phyloP scores from a whole-genome alignment of 1,284 basidiomycete species.

The Entoloma clypeatum region DNA sequence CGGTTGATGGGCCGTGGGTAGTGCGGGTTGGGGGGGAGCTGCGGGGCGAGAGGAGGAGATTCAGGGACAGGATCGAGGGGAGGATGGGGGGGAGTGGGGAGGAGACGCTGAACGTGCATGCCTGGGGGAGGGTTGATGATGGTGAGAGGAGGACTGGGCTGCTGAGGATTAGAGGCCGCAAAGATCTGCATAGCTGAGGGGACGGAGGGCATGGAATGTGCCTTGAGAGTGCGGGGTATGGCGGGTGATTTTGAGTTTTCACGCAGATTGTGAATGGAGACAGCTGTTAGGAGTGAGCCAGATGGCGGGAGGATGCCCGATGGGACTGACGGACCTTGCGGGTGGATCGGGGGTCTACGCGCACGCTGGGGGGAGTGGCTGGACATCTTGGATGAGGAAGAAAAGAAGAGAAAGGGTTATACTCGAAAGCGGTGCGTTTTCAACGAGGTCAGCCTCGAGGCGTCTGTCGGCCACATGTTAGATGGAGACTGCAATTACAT shows the following conservation, averaged over 20 bases:
- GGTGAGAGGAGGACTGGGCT: conserved; percentile 37
- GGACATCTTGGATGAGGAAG: conserved; percentile 42
- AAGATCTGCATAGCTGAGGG: conserved; percentile 52
- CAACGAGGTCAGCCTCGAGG: conserved; percentile 48
- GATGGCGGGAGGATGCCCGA: no score
- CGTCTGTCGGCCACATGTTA: conserved; percentile 49
- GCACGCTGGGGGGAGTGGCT: conserved; percentile 59
- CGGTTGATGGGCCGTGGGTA: conserved; percentile 60
- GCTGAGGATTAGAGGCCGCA: conserved; percentile 29
- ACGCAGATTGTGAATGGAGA: conserved; percentile 46
- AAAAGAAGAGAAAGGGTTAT: conserved; percentile 25
- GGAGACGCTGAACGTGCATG: conserved; percentile 43
- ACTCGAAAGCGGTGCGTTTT: conserved; percentile 38
- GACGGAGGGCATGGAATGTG: conserved; percentile 59
- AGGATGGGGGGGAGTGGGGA: conserved; percentile 54
- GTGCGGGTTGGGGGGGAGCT: conserved; percentile 37
- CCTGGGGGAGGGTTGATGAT: conserved; percentile 33
- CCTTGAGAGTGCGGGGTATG: conserved; percentile 51
- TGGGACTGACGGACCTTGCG: conserved; percentile 31
- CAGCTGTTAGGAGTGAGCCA: conserved; percentile 30
- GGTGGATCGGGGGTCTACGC: conserved; percentile 35
- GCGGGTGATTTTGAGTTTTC: conserved; percentile 69
- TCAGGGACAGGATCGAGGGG: conserved; percentile 29
- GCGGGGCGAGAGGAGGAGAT: conserved; percentile 38
- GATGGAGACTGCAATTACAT: no score